These are phyloP conservation scores for Magnolia sinica DNA, from an alignment of 164 flowering plant species.

Conservation along the genomic window DNA sequence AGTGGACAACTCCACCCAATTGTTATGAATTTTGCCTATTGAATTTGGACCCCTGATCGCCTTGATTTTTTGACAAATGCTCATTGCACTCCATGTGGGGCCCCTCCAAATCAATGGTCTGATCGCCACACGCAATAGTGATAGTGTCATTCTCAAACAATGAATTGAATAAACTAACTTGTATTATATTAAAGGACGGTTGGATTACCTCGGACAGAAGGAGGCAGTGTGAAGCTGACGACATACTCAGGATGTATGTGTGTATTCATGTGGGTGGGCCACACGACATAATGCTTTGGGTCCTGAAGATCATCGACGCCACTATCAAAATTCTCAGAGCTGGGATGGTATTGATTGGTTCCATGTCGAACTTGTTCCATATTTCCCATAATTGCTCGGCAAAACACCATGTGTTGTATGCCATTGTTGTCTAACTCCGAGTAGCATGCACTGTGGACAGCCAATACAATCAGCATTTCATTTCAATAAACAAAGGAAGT, in stretches of 20 bases:
- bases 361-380: slow-evolving; percentile 41
- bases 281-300: slow-evolving; percentile 46
- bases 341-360: slow-evolving; percentile 42
- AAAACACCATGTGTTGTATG: slow-evolving; percentile 40
- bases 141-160: too few relatives aligned
- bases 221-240: slow-evolving; percentile 41
- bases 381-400: slow-evolving; percentile 54
- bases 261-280: slow-evolving; percentile 51
- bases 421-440: slow-evolving; percentile 37
- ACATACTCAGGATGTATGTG: slow-evolving; percentile 51
- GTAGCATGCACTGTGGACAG: slow-evolving; percentile 28
- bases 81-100: too few relatives aligned
- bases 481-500: background rate
- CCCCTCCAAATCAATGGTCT: too few relatives aligned
- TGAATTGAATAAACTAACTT: background rate
- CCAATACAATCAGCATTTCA: background rate
- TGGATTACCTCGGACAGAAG: slow-evolving; percentile 26
- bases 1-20: too few relatives aligned
- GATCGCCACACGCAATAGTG: too few relatives aligned
- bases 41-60: too few relatives aligned
- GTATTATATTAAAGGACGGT: background rate
- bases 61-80: too few relatives aligned
- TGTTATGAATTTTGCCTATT: too few relatives aligned
- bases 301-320: slow-evolving; percentile 43
- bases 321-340: slow-evolving; percentile 43